Base-by-base conservation (phyloP, 2,329 filamentous ascomycete genomes). In the Fonsecaea nubica region DNA sequence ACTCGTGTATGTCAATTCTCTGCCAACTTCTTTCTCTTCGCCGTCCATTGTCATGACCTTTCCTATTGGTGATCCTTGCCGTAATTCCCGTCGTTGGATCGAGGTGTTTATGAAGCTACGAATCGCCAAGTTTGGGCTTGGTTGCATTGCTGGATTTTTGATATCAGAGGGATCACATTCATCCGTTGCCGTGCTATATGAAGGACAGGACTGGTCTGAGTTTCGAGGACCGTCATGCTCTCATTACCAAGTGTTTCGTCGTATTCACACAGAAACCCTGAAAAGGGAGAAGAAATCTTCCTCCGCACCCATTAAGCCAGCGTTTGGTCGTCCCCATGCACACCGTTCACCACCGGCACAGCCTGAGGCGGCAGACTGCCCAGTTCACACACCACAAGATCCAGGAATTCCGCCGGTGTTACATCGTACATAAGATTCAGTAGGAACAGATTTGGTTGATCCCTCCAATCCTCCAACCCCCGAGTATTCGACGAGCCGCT, bases 321-420 rank as follows among this genome's bases (percentile, higher is more conserved):
- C 42, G 68, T 61, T 58, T 71, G 69, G 40, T 73, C 72, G 40
- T 69, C 72, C 2, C 72, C 72, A 58, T 72, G 66, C 35, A 72
- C 69, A 30, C 72, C 69, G 58, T 72, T 73, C 83, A 79, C 86
- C 56, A 90, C 88, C 10, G 93, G 90, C 50, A 97, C 93, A 7
- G 92, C 93, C 73, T 90, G 93, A 0, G 93, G 91, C 58, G 93
- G 92, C 69, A 96, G 86, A 74, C 88, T 92, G 50, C 94, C 95
- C 76, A 94, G 89, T 80, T 99, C 95, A 2, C 93, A 97, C 58
- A 98, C 88, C 48, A 99, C 90, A 78, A 93, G 91, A 45, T 92
- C 90, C 71, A 98, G 89, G 75, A 92, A 93, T 73, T 92, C 90
- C 3, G 92, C 91, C 13, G 90, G 91, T 0, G 95, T 99, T 56